Conservation (phyloP, 352 stramenopile genomes). For the Aphanomyces euteiches region DNA sequence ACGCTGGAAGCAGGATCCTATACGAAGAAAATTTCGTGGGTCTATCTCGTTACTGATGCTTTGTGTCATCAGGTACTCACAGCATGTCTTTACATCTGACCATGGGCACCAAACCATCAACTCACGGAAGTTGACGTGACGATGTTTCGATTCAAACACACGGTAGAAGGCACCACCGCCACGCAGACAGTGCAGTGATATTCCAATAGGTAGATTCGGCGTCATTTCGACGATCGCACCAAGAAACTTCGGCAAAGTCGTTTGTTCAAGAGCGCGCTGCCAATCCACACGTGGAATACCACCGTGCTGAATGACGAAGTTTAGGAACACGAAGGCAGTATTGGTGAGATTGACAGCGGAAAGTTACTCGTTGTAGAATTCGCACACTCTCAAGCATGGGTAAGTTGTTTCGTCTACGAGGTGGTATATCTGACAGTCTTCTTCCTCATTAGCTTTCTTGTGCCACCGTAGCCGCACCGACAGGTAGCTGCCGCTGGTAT, state of each 20-base stretch:
- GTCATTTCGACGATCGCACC: slow-evolving; percentile 1
- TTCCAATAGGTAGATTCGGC: background rate
- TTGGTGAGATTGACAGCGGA: background rate
- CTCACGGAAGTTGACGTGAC: background rate
- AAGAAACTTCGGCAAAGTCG: slow-evolving; percentile 1
- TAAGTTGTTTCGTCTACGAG: slow-evolving; percentile 3
- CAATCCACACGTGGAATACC: slow-evolving; percentile 6
- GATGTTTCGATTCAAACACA: background rate
- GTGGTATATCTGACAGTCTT: slow-evolving; percentile 15
- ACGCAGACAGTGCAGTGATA: background rate
- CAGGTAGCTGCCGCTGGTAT: background rate
- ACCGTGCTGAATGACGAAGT: background rate
- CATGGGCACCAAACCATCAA: slow-evolving; percentile 20
- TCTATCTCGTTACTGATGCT: background rate
- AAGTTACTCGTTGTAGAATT: background rate
- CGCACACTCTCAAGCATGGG: slow-evolving; percentile 3
- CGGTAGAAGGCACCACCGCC: background rate
- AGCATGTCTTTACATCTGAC: background rate
- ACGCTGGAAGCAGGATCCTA: background rate
- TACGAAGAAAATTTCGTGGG: background rate
- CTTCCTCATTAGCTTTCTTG: slow-evolving; percentile 18
- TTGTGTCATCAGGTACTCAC: background rate
- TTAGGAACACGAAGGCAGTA: slow-evolving; percentile 8
- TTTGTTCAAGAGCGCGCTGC: background rate
- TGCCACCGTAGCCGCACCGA: slow-evolving; percentile 12